Conservation (phyloP, 2,329 filamentous ascomycete species). For the Fusarium sp. region DNA sequence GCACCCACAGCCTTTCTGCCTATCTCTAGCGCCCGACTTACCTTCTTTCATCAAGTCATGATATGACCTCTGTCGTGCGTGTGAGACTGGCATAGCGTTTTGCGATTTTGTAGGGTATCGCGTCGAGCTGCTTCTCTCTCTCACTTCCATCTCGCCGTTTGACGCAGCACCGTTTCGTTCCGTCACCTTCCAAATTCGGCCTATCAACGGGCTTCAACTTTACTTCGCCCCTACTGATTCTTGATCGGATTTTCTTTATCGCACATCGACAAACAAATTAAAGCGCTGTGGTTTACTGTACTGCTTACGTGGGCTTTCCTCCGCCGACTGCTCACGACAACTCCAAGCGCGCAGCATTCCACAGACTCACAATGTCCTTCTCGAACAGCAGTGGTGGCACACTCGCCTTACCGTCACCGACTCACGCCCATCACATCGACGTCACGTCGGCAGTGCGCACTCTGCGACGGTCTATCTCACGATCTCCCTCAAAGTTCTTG, state of each 20-base stretch:
- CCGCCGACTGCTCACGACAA: slow-evolving; percentile 41
- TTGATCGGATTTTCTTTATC: slow-evolving; percentile 14
- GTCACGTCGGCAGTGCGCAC: slow-evolving; percentile 84
- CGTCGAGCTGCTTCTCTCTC: slow-evolving; percentile 31
- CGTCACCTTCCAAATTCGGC: slow-evolving; percentile 18
- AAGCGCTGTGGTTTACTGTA: slow-evolving; percentile 19
- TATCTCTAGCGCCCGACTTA: slow-evolving; percentile 34
- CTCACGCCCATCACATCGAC: slow-evolving; percentile 83
- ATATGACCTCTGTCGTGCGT: slow-evolving; percentile 44
- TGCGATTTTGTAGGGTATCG: slow-evolving; percentile 44
- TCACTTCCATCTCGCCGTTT: slow-evolving; percentile 29
- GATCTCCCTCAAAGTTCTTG: slow-evolving; percentile 93
- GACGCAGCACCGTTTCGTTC: slow-evolving; percentile 15
- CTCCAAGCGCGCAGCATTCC: slow-evolving; percentile 45
- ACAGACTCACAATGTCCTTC: slow-evolving; percentile 64
- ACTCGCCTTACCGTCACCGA: slow-evolving; percentile 87
- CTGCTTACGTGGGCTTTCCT: slow-evolving; percentile 46
- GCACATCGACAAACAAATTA: slow-evolving; percentile 19
- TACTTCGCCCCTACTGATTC: slow-evolving; percentile 21
- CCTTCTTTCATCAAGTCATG: slow-evolving; percentile 44
- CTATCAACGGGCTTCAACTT: slow-evolving; percentile 19
- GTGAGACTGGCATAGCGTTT: slow-evolving; percentile 44
- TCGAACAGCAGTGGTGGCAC: slow-evolving; percentile 75
- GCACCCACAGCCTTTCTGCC: slow-evolving; percentile 27
- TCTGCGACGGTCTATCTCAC: slow-evolving; percentile 85